phyloP scores from a whole-genome alignment of 306 rosid genomes.

The Acacia acuminata region DNA sequence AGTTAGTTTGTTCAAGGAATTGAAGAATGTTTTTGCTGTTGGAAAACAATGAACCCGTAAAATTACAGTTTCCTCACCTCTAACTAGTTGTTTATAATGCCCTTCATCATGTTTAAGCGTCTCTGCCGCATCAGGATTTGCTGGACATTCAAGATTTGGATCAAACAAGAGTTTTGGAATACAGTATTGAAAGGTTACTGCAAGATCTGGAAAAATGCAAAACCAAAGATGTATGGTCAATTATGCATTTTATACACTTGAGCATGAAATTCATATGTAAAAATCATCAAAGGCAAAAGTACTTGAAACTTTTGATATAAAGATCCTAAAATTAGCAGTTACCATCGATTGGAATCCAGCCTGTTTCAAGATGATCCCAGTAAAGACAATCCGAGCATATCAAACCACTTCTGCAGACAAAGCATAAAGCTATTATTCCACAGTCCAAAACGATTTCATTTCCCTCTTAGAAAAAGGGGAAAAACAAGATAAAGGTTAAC shows the following conservation, averaged over 20 bases:
- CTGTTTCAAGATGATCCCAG: background rate
- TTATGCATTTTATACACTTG: too few species aligned
- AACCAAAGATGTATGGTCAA: too few species aligned
- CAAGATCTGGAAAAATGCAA: too few species aligned
- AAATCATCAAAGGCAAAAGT: too few species aligned
- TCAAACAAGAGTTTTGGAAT: background rate
- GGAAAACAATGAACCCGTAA: too few species aligned
- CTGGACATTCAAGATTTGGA: too few species aligned
- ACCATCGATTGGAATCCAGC: background rate
- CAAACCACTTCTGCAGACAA: background rate
- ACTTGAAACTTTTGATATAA: too few species aligned
- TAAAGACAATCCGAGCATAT: background rate
- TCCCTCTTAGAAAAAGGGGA: too few species aligned
- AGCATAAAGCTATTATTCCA: background rate
- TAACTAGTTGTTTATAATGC: conserved; percentile 38
- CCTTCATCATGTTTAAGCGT: conserved; percentile 29
- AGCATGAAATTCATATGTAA: too few species aligned
- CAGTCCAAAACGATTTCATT: too few species aligned
- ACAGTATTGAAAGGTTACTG: too few species aligned
- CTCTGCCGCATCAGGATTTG: background rate
- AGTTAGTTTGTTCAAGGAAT: background rate
- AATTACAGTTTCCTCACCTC: conserved; percentile 45
- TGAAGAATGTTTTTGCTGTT: background rate
- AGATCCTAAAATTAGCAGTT: background rate
- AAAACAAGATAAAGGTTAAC: background rate